These are phyloP conservation scores for Trichoderma atrobrunneum DNA, from an alignment of 2,329 filamentous ascomycete genomes.

Conservation along the genomic window DNA sequence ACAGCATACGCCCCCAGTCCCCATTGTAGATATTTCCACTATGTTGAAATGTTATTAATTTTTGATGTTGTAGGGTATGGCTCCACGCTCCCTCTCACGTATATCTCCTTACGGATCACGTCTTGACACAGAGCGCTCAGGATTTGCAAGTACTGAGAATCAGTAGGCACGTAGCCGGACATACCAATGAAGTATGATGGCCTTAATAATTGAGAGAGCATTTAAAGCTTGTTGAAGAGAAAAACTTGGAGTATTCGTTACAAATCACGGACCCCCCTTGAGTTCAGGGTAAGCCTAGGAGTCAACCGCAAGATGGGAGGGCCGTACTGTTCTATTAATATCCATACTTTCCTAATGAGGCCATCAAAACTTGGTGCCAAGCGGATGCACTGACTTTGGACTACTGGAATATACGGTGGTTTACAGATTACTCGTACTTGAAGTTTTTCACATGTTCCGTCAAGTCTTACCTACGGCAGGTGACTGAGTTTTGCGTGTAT, in stretches of 20 bases:
- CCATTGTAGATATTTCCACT: fast-evolving
- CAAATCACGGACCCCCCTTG: not conserved
- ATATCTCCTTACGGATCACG: too few relatives aligned
- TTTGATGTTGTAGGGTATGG: too few relatives aligned
- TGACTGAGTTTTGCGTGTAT: not conserved
- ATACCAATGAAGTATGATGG: not conserved
- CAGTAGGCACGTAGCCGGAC: fast-evolving
- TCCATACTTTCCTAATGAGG: not conserved
- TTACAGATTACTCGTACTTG: not conserved
- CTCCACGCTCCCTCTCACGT: too few relatives aligned
- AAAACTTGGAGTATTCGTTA: not conserved
- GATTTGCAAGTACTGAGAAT: not conserved
- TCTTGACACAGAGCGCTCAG: too few relatives aligned
- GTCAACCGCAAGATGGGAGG: not conserved
- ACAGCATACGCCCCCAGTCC: not conserved
- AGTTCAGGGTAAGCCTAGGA: not conserved
- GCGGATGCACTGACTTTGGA: fast-evolving
- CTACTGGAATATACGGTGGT: not conserved
- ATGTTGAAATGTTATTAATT: too few relatives aligned
- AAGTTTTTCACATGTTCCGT: not conserved
- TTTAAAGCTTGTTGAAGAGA: not conserved
- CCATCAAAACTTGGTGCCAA: fast-evolving
- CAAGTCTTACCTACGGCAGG: not conserved
- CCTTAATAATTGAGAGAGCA: not conserved
- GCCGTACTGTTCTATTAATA: not conserved